phyloP scores from a whole-genome alignment of 2,329 filamentous ascomycete genomes.

The Torrubiella hemipterigena region DNA sequence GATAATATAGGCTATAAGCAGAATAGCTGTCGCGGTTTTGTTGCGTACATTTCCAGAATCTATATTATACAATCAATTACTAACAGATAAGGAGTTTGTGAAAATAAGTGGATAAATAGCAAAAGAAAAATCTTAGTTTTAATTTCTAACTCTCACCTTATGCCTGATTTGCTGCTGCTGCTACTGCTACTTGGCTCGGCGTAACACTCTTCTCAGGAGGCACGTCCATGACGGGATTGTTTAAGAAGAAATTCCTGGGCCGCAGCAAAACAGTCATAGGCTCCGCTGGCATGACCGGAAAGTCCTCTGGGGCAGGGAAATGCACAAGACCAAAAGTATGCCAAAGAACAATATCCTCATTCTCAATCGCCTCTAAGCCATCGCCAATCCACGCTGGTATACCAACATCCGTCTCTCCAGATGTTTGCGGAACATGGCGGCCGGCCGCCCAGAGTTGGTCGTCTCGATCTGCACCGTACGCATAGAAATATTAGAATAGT shows the following conservation, averaged over 20 bases:
- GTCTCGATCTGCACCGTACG: constrained; percentile 48
- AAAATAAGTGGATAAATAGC: too few species aligned
- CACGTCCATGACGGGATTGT: constrained; percentile 71
- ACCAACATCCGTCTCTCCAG: constrained; percentile 62
- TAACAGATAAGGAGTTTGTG: too few species aligned
- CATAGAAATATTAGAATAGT: neutral
- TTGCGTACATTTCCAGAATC: too few species aligned
- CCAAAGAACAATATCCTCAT: constrained; percentile 84
- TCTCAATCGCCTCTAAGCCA: constrained; percentile 55
- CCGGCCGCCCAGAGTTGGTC: constrained; percentile 76
- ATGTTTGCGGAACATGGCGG: constrained; percentile 79
- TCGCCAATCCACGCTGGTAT: constrained; percentile 69
- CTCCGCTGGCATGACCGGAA: constrained; percentile 82
- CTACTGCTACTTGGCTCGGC: constrained; percentile 58
- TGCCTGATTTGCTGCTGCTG: too few species aligned
- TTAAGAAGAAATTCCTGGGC: constrained; percentile 71
- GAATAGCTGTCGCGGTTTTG: too few species aligned
- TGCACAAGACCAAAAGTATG: constrained; percentile 88
- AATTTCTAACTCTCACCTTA: too few species aligned
- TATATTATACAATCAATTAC: too few species aligned
- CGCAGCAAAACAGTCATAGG: constrained; percentile 71
- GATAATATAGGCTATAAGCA: too few species aligned
- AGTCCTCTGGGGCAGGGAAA: constrained; percentile 83
- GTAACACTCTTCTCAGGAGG: constrained; percentile 63
- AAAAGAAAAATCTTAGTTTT: too few species aligned